Percentiles rank a stretch among this genome's conserved stretches.
Conservation (phyloP, 192 early-diverging fungal species). For the Coemansia sp. region DNA sequence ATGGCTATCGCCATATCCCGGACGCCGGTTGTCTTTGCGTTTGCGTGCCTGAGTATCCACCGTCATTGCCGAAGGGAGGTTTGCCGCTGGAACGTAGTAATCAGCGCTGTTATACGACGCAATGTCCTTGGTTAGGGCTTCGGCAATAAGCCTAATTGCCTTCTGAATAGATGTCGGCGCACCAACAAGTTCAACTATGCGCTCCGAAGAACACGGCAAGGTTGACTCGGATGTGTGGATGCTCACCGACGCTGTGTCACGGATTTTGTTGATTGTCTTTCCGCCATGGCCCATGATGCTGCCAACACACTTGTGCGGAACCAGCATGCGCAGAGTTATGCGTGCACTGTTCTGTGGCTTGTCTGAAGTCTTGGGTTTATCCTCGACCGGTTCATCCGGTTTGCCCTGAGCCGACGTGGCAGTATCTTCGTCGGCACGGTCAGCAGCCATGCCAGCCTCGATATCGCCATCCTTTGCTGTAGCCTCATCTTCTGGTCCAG, state of each 20-base stretch:
- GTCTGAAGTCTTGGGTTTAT: neutral
- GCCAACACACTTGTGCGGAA: constrained; percentile 54
- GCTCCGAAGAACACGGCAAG: constrained; percentile 41
- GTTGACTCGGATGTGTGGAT: constrained; percentile 51
- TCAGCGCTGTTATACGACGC: constrained; percentile 33
- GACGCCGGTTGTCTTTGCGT: constrained; percentile 31
- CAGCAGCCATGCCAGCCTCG: neutral
- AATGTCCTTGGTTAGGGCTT: constrained; percentile 43
- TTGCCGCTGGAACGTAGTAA: constrained; percentile 46
- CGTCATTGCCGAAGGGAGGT: constrained; percentile 52
- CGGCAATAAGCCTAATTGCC: constrained; percentile 38
- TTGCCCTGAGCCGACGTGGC: neutral
- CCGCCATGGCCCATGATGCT: constrained; percentile 56
- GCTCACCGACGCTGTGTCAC: constrained; percentile 31
- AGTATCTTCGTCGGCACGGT: neutral
- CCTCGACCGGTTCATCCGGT: constrained; percentile 3
- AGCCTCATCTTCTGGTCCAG: neutral
- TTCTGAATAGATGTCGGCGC: constrained; percentile 38
- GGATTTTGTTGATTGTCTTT: constrained; percentile 48
- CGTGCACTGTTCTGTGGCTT: neutral
- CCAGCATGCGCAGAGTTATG: constrained; percentile 41
- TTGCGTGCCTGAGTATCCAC: constrained; percentile 45
- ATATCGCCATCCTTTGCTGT: neutral
- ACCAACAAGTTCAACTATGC: constrained; percentile 45
- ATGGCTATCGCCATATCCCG: constrained; percentile 22